Evolutionary conservation across 208 protist genomes (phyloP), one percentile per base, ranked within the genome.

Genomic region (Jaenimonas drosophilae): DNA sequence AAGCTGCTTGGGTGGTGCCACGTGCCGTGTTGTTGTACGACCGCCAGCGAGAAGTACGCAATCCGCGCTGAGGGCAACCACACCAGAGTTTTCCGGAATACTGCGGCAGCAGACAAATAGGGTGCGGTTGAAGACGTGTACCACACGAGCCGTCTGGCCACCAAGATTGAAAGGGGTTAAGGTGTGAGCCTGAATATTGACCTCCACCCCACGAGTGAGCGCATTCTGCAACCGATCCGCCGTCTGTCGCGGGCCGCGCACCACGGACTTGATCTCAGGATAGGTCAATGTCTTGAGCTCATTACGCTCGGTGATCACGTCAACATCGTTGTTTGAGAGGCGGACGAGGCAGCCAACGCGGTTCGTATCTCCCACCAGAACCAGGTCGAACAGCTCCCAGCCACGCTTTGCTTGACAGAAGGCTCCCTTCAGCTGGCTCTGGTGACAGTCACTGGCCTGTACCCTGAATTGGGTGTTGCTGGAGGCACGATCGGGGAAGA

Each of bases 331-430:
- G 30, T 58, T 68, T 39, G 59, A 77, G 34, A 88, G 59, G 27
- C 69, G 61, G 21, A 87, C 60, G 38, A 94, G 76, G 59, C 86
- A 94, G 25, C 59, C 86, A 6, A 88, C 68, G 27, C 63, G 61
- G 45, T 70, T 82, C 0, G 67, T 69, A 48, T 83, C 78, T 20
- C 61, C 47, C 36, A 87, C 44, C 20, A 70, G 67, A 32, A 94
- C 86, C 20, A 94, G 64, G 58, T 94, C 86, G 56, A 88, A 91
- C 16, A 94, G 49, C 38, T 67, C 60, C 69, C 68, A 88, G 26
- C 60, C 62, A 34, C 76, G 76, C 34, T 70, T 66, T 20, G 57
- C 76, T 53, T 94, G 81, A n/a, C 68, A 49, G 28, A 69, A 66
- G 12, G 67, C 61, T 43, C 77, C 74, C 37, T 70, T 53, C 28